Base-by-base conservation (phyloP, 169 alveolate genomes). In the Babesia gibsoni region DNA sequence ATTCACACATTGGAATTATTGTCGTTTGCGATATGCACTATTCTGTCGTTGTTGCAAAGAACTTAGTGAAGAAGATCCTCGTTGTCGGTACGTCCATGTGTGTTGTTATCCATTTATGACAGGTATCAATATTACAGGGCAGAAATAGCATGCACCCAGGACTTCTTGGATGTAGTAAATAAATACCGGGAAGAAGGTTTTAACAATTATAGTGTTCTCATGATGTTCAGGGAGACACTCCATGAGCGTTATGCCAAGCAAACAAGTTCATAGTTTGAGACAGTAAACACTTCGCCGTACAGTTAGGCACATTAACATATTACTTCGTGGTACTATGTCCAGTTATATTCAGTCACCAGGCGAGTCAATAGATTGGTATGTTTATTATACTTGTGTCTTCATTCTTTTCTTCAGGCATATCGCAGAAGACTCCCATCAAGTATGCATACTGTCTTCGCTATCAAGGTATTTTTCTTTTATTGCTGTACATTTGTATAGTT, bases 61-160 rank as follows among this genome's bases (percentile, higher is more conserved):
- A 73, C 73, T 87, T 18, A 86, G 90, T 37, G 92, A 87, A 35
- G 92, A 82, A 4, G 68, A 87, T 54, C 92, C 92, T 23, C 92
- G 92, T 18, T 87, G 92, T 89, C 82, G 63, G 90, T 84, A 35
- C 30, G 68, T 53, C 6, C 6, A 30, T 6, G 18, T 16, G 32
- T 52, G 45, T 16, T 16, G 33, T 3, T 8, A 4, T n/a, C 10
- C 14, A 29, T 52, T 18, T 12, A 27, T 8, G 25, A 8, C 54
- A 84, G 91, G 67, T 87, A 82, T 67, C 92, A 87, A 54, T 87
- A 87, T 59, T 87, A 87, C 59, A 70, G 92, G 29, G 83, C 92
- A 5, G 90, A 87, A 53, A 70, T 87, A 50, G 89, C 92, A 49
- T 87, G 92, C 50, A 87, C 92, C 22, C 89, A 78, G 32, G 92